Percentiles rank a stretch among this genome's conserved stretches.
Conservation (phyloP, 257 asterid genomes). For the Solanum neorickii region DNA sequence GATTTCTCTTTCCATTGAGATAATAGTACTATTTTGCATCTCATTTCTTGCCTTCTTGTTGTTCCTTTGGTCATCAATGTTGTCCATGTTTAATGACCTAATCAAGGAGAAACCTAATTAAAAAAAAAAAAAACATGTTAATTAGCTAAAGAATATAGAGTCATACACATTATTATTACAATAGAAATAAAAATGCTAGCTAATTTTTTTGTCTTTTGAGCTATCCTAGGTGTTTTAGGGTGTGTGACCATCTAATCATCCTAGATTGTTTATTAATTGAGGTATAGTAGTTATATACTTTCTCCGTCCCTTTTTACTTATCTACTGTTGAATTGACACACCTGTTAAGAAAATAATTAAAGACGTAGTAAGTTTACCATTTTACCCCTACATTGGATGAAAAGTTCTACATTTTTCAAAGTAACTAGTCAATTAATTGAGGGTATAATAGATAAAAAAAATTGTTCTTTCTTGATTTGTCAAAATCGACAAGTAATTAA, state of each 20-base stretch:
- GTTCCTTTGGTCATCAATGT: not conserved
- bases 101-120: constrained; percentile 15
- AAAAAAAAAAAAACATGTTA: not conserved
- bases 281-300: not conserved
- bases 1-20: constrained; percentile 16
- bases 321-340: no score
- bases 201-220: not conserved
- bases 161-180: not conserved
- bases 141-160: not conserved
- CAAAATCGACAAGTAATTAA: no score
- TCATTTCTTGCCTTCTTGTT: constrained; percentile 24
- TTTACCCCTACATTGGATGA: no score
- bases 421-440: no score
- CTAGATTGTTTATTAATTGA: not conserved
- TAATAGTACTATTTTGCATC: constrained; percentile 8
- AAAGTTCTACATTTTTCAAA: no score
- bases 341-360: no score
- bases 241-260: not conserved
- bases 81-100: constrained; percentile 19
- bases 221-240: not conserved
- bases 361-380: no score
- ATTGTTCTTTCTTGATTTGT: no score
- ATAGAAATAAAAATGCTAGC: not conserved
- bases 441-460: no score
- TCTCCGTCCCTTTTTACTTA: no score